These are phyloP conservation scores for Phytophthora chlamydospora DNA, from an alignment of 352 stramenopile species.

Conservation along the genomic window DNA sequence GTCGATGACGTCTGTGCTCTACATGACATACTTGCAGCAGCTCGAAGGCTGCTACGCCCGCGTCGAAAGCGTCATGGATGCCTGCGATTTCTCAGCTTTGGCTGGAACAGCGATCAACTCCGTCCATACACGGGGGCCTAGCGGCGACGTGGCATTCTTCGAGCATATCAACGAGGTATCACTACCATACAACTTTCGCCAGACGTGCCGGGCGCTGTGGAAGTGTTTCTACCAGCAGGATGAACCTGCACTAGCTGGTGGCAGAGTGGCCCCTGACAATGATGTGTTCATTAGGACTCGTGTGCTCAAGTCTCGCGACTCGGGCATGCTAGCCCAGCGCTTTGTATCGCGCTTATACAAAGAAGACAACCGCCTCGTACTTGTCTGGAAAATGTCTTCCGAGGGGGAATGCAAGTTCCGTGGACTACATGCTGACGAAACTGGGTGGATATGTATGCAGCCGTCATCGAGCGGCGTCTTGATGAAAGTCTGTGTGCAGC, in stretches of 20 bases:
- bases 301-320: slow-evolving; percentile 9
- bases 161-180: slow-evolving; percentile 22
- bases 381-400: slow-evolving; percentile 56
- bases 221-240: slow-evolving; percentile 9
- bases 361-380: slow-evolving; percentile 42
- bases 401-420: slow-evolving; percentile 36
- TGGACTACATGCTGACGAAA: slow-evolving; percentile 34
- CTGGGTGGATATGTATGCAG: slow-evolving; percentile 21
- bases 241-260: background rate
- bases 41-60: slow-evolving; percentile 27
- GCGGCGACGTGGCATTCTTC: slow-evolving; percentile 19
- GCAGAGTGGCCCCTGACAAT: slow-evolving; percentile 13
- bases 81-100: slow-evolving; percentile 15
- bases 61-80: slow-evolving; percentile 16
- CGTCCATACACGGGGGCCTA: slow-evolving; percentile 3
- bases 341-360: slow-evolving; percentile 47
- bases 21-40: slow-evolving; percentile 27
- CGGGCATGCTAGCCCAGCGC: slow-evolving; percentile 3
- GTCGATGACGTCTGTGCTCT: slow-evolving; percentile 8
- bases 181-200: slow-evolving; percentile 18
- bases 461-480: slow-evolving; percentile 14
- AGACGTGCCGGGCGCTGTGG: slow-evolving; percentile 18
- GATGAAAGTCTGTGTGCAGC: slow-evolving; percentile 39
- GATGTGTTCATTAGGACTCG: slow-evolving; percentile 39
- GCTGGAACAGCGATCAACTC: slow-evolving; percentile 12